Evolutionary conservation across 2,329 filamentous ascomycete genomes (phyloP).

Genomic region (Colletotrichum spinosum): DNA sequence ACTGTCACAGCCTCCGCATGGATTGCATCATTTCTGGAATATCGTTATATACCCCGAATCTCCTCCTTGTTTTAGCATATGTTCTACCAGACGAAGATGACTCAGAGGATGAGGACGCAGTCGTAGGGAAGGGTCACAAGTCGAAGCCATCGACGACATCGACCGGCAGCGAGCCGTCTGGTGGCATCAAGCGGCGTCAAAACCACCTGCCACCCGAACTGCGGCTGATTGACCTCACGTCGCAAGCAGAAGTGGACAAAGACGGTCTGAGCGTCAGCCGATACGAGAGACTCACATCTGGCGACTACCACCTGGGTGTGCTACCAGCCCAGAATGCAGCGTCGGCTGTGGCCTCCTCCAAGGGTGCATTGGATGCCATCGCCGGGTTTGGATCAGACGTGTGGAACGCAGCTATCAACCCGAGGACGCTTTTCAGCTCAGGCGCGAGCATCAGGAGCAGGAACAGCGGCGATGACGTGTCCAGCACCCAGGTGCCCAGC

Average conservation of each 20-base stretch:
- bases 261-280: conserved; percentile 88
- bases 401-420: conserved; percentile 92
- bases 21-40: conserved; percentile 98
- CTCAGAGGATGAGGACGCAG: conserved; percentile 53
- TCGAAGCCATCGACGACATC: conserved; percentile 59
- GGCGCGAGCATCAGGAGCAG: conserved; percentile 79
- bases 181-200: conserved; percentile 76
- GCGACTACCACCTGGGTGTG: conserved; percentile 91
- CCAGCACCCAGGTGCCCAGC: conserved; percentile 59
- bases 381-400: conserved; percentile 80
- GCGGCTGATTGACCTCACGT: conserved; percentile 88
- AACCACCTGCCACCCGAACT: conserved; percentile 90
- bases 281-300: conserved; percentile 85
- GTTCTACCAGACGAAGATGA: conserved; percentile 80
- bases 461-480: conserved; percentile 70
- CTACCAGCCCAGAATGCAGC: conserved; percentile 79
- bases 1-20: conserved; percentile 78
- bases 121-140: conserved; percentile 51
- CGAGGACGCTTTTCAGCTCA: conserved; percentile 87
- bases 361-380: conserved; percentile 81
- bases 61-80: conserved; percentile 93
- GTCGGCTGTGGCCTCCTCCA: conserved; percentile 71
- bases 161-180: conserved; percentile 68
- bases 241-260: conserved; percentile 88
- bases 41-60: conserved; percentile 92